Base-by-base conservation (phyloP, 441 rosid species). In the Adansonia madagascariensis region DNA sequence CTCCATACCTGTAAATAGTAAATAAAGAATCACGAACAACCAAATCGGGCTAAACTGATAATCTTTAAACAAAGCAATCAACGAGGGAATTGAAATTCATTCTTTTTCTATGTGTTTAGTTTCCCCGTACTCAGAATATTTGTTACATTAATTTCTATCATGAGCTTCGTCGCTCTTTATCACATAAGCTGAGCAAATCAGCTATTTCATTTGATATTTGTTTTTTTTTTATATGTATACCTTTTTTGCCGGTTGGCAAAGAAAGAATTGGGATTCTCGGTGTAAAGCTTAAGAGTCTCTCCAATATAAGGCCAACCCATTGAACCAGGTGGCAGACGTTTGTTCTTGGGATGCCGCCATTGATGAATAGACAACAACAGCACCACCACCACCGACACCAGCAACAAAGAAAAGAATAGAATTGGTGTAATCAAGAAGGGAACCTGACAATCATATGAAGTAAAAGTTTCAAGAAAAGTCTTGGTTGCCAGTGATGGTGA, bases 231-330 rank as follows among this genome's bases (percentile, higher is more conserved):
- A 53, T 27, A 11, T 73, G 15, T n/a, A 44, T 86, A 94, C 98
- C 93, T 82, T 81, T 91, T 89, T 76, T 84, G 92, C 55, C 94
- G 79, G 67, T 53, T 83, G 90, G 93, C 85, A 83, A 93, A 93
- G 91, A 93, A 95, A 75, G 89, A 74, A 77, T 93, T 93, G 4
- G 98, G 98, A 74, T 91, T 88, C 70, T 94, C 88, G 1, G 95
- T 83, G 80, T 93, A 94, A 77, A 94, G 95, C 77, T 88, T 90
- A 78, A 89, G 94, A n/a, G 98, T 94, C 75, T 94, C 98, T 17
- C 98, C 98, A 17, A 95, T 75, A 80, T 93, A 95, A 79, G 98
- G 98, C 96, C 98, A 95, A 2, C 98, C 98, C 94, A 95, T 89
- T 22, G 98, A 91, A 31, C 98, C 98, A 11, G 98, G 98, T 0